A percentile compares a stretch with the other conserved stretches of the same genome.
These are phyloP conservation scores for Coniosporium apollinis DNA, from an alignment of 495 filamentous ascomycete genomes.

Conservation along the genomic window DNA sequence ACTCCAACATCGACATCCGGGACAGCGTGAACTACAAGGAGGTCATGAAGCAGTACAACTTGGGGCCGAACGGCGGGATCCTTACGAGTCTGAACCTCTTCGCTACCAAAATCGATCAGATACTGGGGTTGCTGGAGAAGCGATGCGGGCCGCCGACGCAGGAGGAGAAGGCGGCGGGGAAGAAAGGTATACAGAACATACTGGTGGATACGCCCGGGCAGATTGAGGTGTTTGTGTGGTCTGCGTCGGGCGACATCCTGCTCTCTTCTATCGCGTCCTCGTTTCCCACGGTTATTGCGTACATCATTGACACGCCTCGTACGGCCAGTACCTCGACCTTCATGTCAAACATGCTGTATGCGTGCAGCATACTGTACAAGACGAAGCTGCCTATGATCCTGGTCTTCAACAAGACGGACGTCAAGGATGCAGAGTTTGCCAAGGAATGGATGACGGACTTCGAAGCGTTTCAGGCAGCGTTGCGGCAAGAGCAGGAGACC, in stretches of 20 bases:
- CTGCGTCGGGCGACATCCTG: constrained; percentile 81
- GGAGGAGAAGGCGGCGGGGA: constrained; percentile 3
- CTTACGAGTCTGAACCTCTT: constrained; percentile 91
- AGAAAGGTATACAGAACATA: constrained; percentile 61
- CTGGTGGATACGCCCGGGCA: constrained; percentile 92
- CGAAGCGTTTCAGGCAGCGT: constrained; percentile 79
- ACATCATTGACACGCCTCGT: constrained; percentile 91
- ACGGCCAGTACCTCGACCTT: constrained; percentile 87
- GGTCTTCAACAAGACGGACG: constrained; percentile 97
- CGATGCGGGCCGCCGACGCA: constrained; percentile 24
- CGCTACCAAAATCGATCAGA: constrained; percentile 93
- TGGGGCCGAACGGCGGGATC: constrained; percentile 96
- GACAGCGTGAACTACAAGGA: constrained; percentile 99
- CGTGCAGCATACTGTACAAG: constrained; percentile 95
- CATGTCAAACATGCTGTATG: constrained; percentile 99
- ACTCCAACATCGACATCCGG: constrained; percentile 92
- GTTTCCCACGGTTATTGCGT: constrained; percentile 92
- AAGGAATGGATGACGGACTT: constrained; percentile 99
- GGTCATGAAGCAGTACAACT: constrained; percentile 97
- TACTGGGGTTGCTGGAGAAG: constrained; percentile 78
- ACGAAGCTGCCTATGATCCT: constrained; percentile 95
- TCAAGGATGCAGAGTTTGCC: constrained; percentile 75
- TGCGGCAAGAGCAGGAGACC: constrained; percentile 58
- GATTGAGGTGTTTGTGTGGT: constrained; percentile 98
- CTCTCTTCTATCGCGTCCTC: constrained; percentile 80